Evolutionary conservation across 2,329 filamentous ascomycete species (phyloP).

Genomic region (Paramyrothecium sp.): DNA sequence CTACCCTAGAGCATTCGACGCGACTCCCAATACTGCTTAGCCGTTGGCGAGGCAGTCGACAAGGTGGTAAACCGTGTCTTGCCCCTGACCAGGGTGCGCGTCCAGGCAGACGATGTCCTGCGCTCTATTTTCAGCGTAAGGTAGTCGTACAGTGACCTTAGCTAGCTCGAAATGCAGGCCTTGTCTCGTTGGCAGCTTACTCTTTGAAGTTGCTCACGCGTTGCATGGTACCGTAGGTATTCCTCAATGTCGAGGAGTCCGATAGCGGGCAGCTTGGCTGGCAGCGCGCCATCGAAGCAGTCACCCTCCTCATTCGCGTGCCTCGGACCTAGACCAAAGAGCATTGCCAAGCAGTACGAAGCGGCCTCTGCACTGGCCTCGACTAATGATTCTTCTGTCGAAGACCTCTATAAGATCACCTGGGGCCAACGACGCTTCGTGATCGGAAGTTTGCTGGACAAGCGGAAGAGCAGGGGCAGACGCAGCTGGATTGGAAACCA

Average conservation of each 20-base stretch:
- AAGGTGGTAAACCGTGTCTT: not conserved
- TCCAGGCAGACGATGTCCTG: not conserved
- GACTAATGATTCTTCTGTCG: too few species aligned
- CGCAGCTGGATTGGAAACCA: too few species aligned
- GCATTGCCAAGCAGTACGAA: too few species aligned
- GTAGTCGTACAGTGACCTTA: not conserved
- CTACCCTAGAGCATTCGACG: not conserved
- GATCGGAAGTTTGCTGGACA: too few species aligned
- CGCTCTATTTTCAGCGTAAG: not conserved
- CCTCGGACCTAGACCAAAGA: too few species aligned
- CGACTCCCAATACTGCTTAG: not conserved
- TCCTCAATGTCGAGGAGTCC: slow-evolving; percentile 1
- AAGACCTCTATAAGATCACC: too few species aligned
- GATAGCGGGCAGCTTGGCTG: too few species aligned
- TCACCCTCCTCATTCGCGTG: too few species aligned
- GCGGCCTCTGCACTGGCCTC: too few species aligned
- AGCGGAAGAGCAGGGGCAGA: too few species aligned
- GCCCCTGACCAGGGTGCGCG: not conserved
- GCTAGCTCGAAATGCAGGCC: not conserved
- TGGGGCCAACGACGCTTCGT: too few species aligned
- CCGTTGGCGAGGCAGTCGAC: not conserved
- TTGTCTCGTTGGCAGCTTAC: not conserved
- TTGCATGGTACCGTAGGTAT: not conserved
- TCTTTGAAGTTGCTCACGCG: not conserved
- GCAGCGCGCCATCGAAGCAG: too few species aligned